Evolutionary conservation across 345 rosid genomes (phyloP).

Genomic region (Lagerstroemia speciosa): DNA sequence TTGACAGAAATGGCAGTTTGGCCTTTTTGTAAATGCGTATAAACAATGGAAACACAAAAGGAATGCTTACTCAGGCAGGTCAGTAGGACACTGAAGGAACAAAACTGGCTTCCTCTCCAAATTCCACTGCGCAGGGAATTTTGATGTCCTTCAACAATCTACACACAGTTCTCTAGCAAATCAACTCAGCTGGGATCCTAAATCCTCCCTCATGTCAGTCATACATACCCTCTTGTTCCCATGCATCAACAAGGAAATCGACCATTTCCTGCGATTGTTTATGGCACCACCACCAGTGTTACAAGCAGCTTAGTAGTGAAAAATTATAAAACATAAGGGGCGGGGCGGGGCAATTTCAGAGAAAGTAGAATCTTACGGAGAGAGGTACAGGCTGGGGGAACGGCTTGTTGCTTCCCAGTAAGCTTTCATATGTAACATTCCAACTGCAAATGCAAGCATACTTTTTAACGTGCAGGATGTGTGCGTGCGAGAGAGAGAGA

Average conservation of each 20-base stretch:
- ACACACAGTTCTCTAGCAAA: not conserved
- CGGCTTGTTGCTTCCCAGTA: conserved; percentile 77
- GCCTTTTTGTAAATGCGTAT: not conserved
- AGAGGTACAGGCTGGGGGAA: conserved; percentile 76
- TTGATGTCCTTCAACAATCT: not conserved
- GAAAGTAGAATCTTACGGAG: conserved; percentile 30
- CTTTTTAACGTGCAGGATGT: conserved; percentile 26
- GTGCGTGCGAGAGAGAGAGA: conserved; percentile 19
- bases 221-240: conserved; percentile 92
- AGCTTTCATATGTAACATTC: conserved; percentile 59
- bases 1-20: not conserved
- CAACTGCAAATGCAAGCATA: conserved; percentile 47
- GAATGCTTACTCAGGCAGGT: not conserved
- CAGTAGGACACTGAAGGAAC: not conserved
- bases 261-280: conserved; percentile 65
- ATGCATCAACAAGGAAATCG: conserved; percentile 78
- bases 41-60: not conserved
- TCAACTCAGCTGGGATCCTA: not conserved
- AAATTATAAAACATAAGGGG: not conserved
- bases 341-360: not conserved
- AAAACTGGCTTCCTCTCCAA: conserved; percentile 1
- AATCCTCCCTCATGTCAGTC: conserved; percentile 29
- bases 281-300: not conserved
- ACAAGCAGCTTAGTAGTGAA: not conserved
- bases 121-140: not conserved